Evolutionary conservation across 108 stramenopile species (phyloP).

Genomic region (Fistulifera pelliculosa): DNA sequence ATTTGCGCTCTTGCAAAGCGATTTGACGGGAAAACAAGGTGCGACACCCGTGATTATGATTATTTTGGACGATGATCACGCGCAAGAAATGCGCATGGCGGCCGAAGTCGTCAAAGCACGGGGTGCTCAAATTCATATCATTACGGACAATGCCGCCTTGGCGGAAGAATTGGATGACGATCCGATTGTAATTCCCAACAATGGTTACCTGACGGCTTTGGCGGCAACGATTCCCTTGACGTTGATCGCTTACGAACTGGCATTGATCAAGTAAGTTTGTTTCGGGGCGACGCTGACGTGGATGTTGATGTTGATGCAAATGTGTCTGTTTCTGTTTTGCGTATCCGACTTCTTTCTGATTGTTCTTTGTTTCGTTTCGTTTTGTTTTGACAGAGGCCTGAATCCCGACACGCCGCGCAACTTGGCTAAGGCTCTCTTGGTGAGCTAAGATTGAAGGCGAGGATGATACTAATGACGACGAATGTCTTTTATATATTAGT

Average conservation of each 20-base stretch:
- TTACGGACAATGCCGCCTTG: conserved; percentile 80
- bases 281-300: not conserved
- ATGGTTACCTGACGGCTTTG: conserved; percentile 92
- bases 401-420: conserved; percentile 98
- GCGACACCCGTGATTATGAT: conserved; percentile 97
- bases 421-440: conserved; percentile 98
- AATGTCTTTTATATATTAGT: no score
- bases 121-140: conserved; percentile 92
- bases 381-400: conserved; percentile 55
- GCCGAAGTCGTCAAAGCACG: conserved; percentile 95
- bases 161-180: conserved; percentile 79
- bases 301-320: not conserved
- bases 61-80: conserved; percentile 94
- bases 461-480: not conserved
- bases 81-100: conserved; percentile 88
- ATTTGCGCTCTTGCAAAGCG: conserved; percentile 90
- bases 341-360: not conserved
- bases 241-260: conserved; percentile 97
- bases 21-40: conserved; percentile 78
- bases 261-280: conserved; percentile 66
- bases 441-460: conserved; percentile 56
- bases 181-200: conserved; percentile 92
- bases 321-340: conserved; percentile 10
- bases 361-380: not conserved
- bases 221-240: conserved; percentile 91